phyloP scores from a whole-genome alignment of 2,329 filamentous ascomycete species.

The Neofusicoccum ribis region DNA sequence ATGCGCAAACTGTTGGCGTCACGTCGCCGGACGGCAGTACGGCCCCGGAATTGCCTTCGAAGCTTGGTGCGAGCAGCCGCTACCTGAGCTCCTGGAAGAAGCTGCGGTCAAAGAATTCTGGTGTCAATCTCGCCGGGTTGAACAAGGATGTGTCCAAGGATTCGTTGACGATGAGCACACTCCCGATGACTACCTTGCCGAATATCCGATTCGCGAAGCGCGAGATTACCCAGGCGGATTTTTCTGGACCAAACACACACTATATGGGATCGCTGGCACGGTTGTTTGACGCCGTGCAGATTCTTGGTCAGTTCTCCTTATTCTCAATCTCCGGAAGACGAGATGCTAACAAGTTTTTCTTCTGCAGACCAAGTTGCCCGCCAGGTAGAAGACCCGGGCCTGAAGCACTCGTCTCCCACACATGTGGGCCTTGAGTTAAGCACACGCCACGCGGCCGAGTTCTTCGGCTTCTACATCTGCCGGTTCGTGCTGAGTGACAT shows the following conservation, averaged over 20 bases:
- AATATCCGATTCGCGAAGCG: conserved; percentile 72
- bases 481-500: conserved; percentile 90
- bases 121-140: conserved; percentile 46
- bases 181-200: conserved; percentile 70
- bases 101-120: conserved; percentile 83
- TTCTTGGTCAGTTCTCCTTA: conserved; percentile 68
- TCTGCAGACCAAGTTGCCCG: conserved; percentile 84
- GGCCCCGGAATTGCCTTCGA: conserved; percentile 9
- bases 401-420: conserved; percentile 88
- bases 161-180: conserved; percentile 54
- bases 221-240: conserved; percentile 67
- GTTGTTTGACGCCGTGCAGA: conserved; percentile 89
- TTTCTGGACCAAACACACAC: conserved; percentile 78
- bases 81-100: conserved; percentile 88
- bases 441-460: conserved; percentile 90
- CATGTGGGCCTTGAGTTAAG: conserved; percentile 94
- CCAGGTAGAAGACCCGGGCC: conserved; percentile 91
- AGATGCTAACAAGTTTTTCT: not conserved
- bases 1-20: conserved; percentile 50
- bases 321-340: not conserved
- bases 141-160: conserved; percentile 53
- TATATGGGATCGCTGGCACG: conserved; percentile 91
- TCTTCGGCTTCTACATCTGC: conserved; percentile 96
- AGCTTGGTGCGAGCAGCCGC: conserved; percentile 55
- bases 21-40: conserved; percentile 26